phyloP scores from a whole-genome alignment of 495 filamentous ascomycete genomes.

The Bombardia bombarda region DNA sequence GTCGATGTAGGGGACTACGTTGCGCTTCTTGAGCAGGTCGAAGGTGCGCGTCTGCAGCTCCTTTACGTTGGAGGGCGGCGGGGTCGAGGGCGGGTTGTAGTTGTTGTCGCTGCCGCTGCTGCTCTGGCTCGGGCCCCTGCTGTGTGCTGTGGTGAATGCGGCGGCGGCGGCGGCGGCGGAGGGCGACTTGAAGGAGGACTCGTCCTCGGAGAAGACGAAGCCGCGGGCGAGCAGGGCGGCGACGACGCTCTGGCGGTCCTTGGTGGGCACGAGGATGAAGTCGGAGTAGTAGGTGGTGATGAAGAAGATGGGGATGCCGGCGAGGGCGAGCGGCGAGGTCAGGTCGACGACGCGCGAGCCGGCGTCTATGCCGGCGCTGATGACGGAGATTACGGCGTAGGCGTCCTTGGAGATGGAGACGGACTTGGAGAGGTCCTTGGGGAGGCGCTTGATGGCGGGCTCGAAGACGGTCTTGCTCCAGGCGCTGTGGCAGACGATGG shows the following conservation, averaged over 20 bases:
- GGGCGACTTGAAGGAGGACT: conserved; percentile 63
- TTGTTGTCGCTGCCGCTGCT: conserved; percentile 3
- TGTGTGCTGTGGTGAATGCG: conserved; percentile 23
- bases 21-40: conserved; percentile 59
- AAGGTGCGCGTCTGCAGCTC: conserved; percentile 84
- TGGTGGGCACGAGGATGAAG: conserved; percentile 84
- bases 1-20: conserved; percentile 66
- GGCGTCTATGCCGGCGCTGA: conserved; percentile 80
- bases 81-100: conserved; percentile 51
- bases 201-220: conserved; percentile 69
- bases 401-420: conserved; percentile 73
- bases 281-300: conserved; percentile 97
- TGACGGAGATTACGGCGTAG: conserved; percentile 82
- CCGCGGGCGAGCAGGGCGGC: conserved; percentile 68
- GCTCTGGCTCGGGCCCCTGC: conserved; percentile 40
- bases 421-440: conserved; percentile 35
- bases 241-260: conserved; percentile 63
- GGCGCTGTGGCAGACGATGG: conserved; percentile 72
- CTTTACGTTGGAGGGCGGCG: conserved; percentile 64
- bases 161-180: no score
- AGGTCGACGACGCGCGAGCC: conserved; percentile 90
- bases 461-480: conserved; percentile 67
- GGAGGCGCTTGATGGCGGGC: conserved; percentile 52
- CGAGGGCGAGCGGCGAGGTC: conserved; percentile 82
- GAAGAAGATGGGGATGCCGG: conserved; percentile 94